Evolutionary conservation across 1,284 basidiomycete genomes (phyloP).

Genomic region (Marasmius fiardii): DNA sequence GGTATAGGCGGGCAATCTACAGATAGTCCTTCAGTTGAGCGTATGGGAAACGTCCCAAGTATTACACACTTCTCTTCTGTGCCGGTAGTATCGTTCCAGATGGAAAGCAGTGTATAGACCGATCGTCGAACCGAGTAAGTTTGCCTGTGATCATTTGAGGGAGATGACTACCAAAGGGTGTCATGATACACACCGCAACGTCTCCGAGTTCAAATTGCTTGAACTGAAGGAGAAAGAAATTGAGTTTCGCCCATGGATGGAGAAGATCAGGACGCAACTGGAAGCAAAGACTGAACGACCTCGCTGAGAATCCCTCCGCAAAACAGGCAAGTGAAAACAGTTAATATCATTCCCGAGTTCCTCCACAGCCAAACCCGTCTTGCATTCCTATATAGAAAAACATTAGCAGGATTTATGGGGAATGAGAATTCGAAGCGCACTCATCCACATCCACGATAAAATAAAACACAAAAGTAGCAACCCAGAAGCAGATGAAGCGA

Average conservation of each 20-base stretch:
- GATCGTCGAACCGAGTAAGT: conserved; percentile 72
- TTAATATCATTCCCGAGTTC: conserved; percentile 68
- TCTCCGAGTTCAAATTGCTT: conserved; percentile 81
- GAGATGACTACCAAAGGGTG: conserved; percentile 5
- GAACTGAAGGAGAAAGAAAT: conserved; percentile 38
- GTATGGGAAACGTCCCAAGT: neutral
- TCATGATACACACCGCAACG: conserved; percentile 52
- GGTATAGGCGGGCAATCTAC: conserved; percentile 73
- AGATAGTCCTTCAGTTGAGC: neutral
- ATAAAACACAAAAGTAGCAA: conserved; percentile 82
- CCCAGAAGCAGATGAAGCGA: conserved; percentile 78
- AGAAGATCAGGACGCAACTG: conserved; percentile 45
- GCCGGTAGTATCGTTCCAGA: conserved; percentile 70
- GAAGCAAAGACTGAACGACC: conserved; percentile 78
- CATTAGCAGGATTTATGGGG: neutral
- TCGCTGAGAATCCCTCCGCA: conserved; percentile 85
- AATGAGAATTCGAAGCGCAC: conserved; percentile 36
- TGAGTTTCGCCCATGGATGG: conserved; percentile 6
- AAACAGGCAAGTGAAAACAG: conserved; percentile 67
- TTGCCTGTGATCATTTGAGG: conserved; percentile 52
- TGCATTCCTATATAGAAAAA: conserved; percentile 47
- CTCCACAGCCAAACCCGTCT: conserved; percentile 84
- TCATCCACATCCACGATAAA: conserved; percentile 88
- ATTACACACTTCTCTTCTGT: conserved; percentile 62
- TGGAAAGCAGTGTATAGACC: conserved; percentile 69